Conservation (phyloP, 1,284 basidiomycete genomes). For the Meira nashicola region DNA sequence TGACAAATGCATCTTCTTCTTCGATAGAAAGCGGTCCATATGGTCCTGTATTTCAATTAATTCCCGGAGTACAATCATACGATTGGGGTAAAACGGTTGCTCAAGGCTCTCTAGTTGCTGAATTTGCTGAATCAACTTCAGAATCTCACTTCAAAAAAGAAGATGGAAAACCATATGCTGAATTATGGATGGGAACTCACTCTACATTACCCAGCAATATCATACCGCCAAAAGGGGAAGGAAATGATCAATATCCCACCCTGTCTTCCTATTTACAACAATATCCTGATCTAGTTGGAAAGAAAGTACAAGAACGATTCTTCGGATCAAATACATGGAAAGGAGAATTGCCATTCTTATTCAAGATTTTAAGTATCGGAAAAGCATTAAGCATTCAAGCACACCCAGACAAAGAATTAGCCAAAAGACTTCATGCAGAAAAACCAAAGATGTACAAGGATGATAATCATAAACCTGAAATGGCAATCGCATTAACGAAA, state of each 20-base stretch:
- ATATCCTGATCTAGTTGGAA: constrained; percentile 35
- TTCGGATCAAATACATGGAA: constrained; percentile 6
- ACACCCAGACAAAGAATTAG: constrained; percentile 88
- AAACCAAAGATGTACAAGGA: constrained; percentile 87
- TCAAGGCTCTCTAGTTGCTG: constrained; percentile 33
- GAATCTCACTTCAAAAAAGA: constrained; percentile 25
- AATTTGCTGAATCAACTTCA: constrained; percentile 31
- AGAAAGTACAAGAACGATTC: constrained; percentile 20
- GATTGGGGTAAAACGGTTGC: constrained; percentile 46
- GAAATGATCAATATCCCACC: constrained; percentile 1
- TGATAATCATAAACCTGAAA: constrained; percentile 93
- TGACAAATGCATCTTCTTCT: background rate
- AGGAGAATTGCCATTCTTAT: constrained; percentile 42
- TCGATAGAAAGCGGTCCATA: constrained; percentile 8
- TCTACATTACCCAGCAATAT: constrained; percentile 75
- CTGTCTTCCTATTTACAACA: constrained; percentile 27
- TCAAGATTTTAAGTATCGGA: constrained; percentile 67
- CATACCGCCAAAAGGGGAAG: constrained; percentile 6
- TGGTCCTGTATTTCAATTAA: constrained; percentile 32
- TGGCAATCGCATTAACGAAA: constrained; percentile 88
- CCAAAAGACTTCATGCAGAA: constrained; percentile 68
- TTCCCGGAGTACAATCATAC: constrained; percentile 49
- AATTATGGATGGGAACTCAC: constrained; percentile 94
- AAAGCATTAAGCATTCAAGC: constrained; percentile 96
- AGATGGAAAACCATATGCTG: constrained; percentile 39